Evolutionary conservation across 768 basidiomycete genomes (phyloP).

Genomic region (Strobilomyces echinocephalus): DNA sequence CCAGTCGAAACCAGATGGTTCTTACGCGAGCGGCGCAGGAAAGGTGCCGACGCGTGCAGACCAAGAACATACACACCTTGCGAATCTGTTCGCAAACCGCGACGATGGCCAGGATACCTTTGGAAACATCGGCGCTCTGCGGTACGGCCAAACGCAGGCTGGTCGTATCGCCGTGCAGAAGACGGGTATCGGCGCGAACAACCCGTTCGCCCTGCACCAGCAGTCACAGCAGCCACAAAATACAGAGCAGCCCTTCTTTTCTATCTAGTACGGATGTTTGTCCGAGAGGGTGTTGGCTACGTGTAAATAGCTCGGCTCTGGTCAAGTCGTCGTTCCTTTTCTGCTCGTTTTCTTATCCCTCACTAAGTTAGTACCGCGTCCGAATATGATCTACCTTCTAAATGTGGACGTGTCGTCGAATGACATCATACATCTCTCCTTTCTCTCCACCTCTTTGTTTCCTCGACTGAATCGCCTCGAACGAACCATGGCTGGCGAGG

Average conservation of each 20-base stretch:
- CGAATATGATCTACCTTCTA: constrained; percentile 11
- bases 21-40: constrained; percentile 10
- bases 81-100: constrained; percentile 76
- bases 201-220: constrained; percentile 55
- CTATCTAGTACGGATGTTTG: constrained; percentile 43
- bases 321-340: constrained; percentile 11
- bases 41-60: constrained; percentile 46
- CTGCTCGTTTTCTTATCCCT: constrained; percentile 11
- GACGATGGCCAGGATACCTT: constrained; percentile 96
- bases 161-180: constrained; percentile 44
- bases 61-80: constrained; percentile 70
- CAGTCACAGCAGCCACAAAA: constrained; percentile 50
- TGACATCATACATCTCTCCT: constrained; percentile 21
- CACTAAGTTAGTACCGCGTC: background rate
- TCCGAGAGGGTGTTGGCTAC: background rate
- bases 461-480: background rate
- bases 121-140: constrained; percentile 77
- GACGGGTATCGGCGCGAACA: constrained; percentile 46
- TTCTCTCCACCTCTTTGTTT: background rate
- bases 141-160: constrained; percentile 62
- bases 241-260: constrained; percentile 76
- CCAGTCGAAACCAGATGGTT: constrained; percentile 35
- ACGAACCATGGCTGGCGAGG: constrained; percentile 15
- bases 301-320: constrained; percentile 8
- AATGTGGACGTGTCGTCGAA: constrained; percentile 14